phyloP scores from a whole-genome alignment of 352 stramenopile species.

The Phytopythium oedochilum region DNA sequence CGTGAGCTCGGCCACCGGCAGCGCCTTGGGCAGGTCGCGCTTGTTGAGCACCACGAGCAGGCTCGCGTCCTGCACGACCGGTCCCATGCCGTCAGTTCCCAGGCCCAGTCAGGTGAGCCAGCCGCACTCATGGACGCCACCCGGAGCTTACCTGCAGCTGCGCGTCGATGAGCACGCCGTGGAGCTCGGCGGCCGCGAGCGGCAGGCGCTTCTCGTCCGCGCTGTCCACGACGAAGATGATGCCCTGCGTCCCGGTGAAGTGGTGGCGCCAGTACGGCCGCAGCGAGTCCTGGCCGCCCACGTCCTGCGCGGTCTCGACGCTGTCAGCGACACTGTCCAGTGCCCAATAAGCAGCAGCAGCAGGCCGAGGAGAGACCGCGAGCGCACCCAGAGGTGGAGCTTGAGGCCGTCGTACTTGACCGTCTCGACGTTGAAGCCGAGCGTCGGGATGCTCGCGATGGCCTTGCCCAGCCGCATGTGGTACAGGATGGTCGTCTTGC shows the following conservation, averaged over 20 bases:
- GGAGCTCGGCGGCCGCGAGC: conserved; percentile 67
- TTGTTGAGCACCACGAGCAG: conserved; percentile 80
- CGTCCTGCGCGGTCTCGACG: conserved; percentile 44
- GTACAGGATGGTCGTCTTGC: conserved; percentile 84
- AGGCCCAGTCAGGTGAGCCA: no score
- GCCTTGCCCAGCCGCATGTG: conserved; percentile 68
- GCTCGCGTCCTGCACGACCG: conserved; percentile 31
- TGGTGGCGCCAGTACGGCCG: conserved; percentile 82
- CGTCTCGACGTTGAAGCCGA: conserved; percentile 83
- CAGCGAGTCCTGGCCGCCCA: conserved; percentile 74
- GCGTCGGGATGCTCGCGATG: conserved; percentile 74
- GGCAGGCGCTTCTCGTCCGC: conserved; percentile 56
- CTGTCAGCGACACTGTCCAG: not conserved
- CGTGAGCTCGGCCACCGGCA: conserved; percentile 46
- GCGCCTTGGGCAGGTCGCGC: conserved; percentile 47
- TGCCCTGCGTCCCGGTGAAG: conserved; percentile 81
- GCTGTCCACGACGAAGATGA: conserved; percentile 85
- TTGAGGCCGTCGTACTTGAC: conserved; percentile 69
- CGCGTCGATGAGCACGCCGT: conserved; percentile 58
- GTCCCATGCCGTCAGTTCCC: no score
- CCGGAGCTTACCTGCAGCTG: conserved; percentile 52
- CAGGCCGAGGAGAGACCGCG: no score
- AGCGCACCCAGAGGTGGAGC: conserved; percentile 71
- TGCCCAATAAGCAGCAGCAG: not conserved
- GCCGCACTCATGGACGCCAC: no score